phyloP scores from a whole-genome alignment of 768 basidiomycete species.

The Amanita exitialis region DNA sequence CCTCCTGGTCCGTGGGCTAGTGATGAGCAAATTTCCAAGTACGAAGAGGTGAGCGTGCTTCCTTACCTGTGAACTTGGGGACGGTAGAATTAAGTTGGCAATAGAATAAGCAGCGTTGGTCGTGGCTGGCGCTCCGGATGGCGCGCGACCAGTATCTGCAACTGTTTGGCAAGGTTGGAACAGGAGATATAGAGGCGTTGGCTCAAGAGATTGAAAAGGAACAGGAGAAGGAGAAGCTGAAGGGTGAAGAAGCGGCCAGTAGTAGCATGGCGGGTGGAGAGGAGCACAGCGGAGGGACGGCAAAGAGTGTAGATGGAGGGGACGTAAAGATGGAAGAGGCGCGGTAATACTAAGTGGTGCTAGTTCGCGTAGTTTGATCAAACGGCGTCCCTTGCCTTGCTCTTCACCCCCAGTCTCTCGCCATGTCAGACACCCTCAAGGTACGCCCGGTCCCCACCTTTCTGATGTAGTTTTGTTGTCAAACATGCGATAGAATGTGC shows the following conservation, averaged over 20 bases:
- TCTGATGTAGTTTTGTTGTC: constrained; percentile 10
- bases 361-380: too few relatives aligned
- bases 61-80: not conserved
- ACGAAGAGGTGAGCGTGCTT: constrained; percentile 47
- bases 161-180: constrained; percentile 76
- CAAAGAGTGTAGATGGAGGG: constrained; percentile 24
- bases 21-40: constrained; percentile 43
- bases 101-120: constrained; percentile 67
- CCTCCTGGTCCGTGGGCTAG: constrained; percentile 20
- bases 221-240: constrained; percentile 28
- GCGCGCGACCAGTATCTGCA: constrained; percentile 65
- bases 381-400: not conserved
- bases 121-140: constrained; percentile 75
- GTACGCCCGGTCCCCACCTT: not conserved
- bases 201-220: constrained; percentile 40
- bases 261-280: constrained; percentile 17
- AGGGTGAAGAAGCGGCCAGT: constrained; percentile 24
- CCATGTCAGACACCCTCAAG: constrained; percentile 9
- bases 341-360: not conserved
- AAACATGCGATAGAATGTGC: constrained; percentile 38
- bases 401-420: constrained; percentile 1
- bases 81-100: constrained; percentile 4
- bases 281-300: constrained; percentile 23
- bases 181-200: constrained; percentile 56
- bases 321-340: constrained; percentile 27